Percentiles rank a stretch among this genome's conserved stretches.
Conservation (phyloP, 2,329 filamentous ascomycete genomes). For the Calonectria hongkongensis region DNA sequence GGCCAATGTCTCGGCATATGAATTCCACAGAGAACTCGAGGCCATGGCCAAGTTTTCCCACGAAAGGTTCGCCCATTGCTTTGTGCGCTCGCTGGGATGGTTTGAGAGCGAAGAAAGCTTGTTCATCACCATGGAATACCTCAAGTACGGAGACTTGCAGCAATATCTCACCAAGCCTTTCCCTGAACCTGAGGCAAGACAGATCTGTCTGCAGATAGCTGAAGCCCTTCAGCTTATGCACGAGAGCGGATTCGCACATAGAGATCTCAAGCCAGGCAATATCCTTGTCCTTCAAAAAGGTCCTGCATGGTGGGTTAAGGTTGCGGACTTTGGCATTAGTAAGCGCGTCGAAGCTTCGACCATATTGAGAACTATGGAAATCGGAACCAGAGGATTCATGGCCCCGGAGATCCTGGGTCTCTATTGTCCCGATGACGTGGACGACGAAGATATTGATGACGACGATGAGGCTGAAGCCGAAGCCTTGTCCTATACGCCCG, state of each 20-base stretch:
- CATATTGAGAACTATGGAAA: slow-evolving; percentile 10
- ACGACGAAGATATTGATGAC: background rate
- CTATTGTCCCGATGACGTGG: slow-evolving; percentile 24
- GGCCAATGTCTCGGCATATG: background rate
- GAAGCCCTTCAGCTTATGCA: slow-evolving; percentile 38
- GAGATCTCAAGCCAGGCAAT: slow-evolving; percentile 37
- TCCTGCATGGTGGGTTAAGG: slow-evolving; percentile 35
- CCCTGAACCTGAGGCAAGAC: slow-evolving; percentile 19
- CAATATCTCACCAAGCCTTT: slow-evolving; percentile 32
- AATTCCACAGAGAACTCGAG: slow-evolving; percentile 27
- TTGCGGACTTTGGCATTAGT: slow-evolving; percentile 35
- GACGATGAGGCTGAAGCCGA: background rate
- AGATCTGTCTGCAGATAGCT: slow-evolving; percentile 27
- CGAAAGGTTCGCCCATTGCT: slow-evolving; percentile 29
- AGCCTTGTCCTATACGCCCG: background rate
- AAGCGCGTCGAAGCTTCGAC: slow-evolving; percentile 26
- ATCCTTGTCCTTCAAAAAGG: slow-evolving; percentile 20
- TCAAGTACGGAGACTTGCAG: slow-evolving; percentile 33
- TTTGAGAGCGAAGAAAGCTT: slow-evolving; percentile 28
- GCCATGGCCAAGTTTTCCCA: slow-evolving; percentile 34
- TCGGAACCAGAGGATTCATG: slow-evolving; percentile 19
- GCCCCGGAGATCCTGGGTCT: slow-evolving; percentile 20
- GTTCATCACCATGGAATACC: slow-evolving; percentile 41
- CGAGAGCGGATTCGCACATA: slow-evolving; percentile 33
- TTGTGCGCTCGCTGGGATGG: slow-evolving; percentile 36